Conservation (phyloP, 768 basidiomycete genomes). For the Tylopilus sp. region DNA sequence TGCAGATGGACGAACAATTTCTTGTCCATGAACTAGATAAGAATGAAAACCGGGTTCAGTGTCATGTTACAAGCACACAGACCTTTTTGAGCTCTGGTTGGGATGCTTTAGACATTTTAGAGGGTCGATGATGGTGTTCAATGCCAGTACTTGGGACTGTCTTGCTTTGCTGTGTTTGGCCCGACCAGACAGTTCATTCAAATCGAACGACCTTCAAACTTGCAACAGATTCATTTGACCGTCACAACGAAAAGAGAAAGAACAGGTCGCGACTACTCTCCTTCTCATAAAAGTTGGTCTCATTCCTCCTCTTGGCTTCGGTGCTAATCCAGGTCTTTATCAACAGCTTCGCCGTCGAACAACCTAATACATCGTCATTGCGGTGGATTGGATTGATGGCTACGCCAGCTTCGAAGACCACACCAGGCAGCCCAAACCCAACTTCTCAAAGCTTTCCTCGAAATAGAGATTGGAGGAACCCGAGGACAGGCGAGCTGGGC, state of each 20-base stretch:
- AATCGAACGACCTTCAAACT: no score
- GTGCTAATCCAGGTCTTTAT: constrained; percentile 10
- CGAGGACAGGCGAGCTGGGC: constrained; percentile 42
- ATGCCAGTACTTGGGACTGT: no score
- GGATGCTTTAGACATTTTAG: no score
- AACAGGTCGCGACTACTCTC: neutral
- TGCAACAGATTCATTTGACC: no score
- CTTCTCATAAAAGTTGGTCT: constrained; percentile 4
- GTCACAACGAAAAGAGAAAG: no score
- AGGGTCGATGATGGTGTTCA: no score
- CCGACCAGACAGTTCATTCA: no score
- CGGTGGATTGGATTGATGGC: constrained; percentile 35
- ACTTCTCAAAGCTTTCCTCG: constrained; percentile 31
- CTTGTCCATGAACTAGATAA: constrained; percentile 96
- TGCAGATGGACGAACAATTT: constrained; percentile 92
- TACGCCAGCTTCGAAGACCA: constrained; percentile 34
- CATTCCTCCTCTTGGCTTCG: neutral
- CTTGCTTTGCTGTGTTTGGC: no score
- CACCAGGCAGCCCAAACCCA: constrained; percentile 24
- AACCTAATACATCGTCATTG: neutral
- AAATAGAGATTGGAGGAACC: constrained; percentile 40
- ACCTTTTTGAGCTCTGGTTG: no score
- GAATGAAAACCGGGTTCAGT: no score
- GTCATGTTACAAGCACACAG: no score
- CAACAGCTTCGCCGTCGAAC: constrained; percentile 7